phyloP scores from a whole-genome alignment of 371 early-diverging fungal species.

The Actinomucor elegans region DNA sequence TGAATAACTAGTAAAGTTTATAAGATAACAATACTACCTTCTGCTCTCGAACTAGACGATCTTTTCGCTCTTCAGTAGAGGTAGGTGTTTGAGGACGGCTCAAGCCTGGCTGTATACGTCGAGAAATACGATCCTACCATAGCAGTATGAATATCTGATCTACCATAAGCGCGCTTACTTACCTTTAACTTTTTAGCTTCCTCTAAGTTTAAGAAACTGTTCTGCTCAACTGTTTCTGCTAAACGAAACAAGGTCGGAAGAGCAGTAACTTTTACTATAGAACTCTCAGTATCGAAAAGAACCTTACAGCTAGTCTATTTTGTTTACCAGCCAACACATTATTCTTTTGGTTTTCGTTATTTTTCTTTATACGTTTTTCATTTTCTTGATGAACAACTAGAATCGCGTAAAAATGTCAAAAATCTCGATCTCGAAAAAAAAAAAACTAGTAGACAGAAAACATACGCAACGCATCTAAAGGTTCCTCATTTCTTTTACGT shows the following conservation, averaged over 20 bases:
- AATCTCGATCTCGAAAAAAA: background rate
- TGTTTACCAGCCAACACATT: slow-evolving; percentile 4
- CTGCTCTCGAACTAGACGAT: slow-evolving; percentile 35
- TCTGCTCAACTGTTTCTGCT: slow-evolving; percentile 66
- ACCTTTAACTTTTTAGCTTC: slow-evolving; percentile 57
- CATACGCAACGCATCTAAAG: slow-evolving; percentile 71
- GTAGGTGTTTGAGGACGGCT: slow-evolving; percentile 41
- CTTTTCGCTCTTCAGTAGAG: slow-evolving; percentile 32
- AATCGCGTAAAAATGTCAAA: background rate
- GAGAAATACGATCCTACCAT: slow-evolving; percentile 57
- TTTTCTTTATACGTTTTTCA: slow-evolving; percentile 24
- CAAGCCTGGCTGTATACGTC: slow-evolving; percentile 39
- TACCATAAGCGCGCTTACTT: too few relatives aligned
- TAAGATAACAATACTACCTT: too few relatives aligned
- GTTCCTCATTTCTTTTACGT: slow-evolving; percentile 78
- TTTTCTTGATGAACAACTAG: slow-evolving; percentile 42
- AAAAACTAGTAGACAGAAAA: too few relatives aligned
- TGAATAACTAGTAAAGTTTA: too few relatives aligned
- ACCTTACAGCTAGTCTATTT: background rate
- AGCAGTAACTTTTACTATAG: slow-evolving; percentile 31
- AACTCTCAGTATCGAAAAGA: background rate
- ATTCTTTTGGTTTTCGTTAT: slow-evolving; percentile 6
- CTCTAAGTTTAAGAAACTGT: slow-evolving; percentile 50
- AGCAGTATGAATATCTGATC: too few relatives aligned
- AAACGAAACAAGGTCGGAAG: slow-evolving; percentile 59